phyloP scores from a whole-genome alignment of 2,329 filamentous ascomycete species.

The Polytolypa hystricis region DNA sequence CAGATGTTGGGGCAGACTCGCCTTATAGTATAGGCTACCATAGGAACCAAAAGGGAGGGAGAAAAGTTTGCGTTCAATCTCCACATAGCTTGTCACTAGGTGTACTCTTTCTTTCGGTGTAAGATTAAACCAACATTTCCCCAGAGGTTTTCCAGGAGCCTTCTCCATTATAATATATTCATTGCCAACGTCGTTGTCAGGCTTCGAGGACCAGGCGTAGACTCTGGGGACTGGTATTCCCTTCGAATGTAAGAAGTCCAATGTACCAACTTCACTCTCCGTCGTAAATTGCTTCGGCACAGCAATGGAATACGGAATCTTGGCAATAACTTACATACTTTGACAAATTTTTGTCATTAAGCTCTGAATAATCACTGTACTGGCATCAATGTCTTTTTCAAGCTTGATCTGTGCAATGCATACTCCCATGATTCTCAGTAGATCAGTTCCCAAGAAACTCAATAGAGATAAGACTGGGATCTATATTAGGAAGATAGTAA shows the following conservation, averaged over 20 bases:
- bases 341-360: no score
- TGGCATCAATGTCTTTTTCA: neutral
- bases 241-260: conserved; percentile 21
- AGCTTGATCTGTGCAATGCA: neutral
- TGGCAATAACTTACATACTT: conserved; percentile 15
- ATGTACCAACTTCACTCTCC: conserved; percentile 26
- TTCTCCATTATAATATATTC: conserved; percentile 32
- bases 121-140: conserved; percentile 19
- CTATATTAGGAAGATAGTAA: no score
- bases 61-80: conserved; percentile 12
- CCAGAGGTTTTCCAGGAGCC: conserved; percentile 20
- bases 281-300: conserved; percentile 15
- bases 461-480: neutral
- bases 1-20: conserved; percentile 8
- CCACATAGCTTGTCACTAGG: conserved; percentile 12
- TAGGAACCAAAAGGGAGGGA: conserved; percentile 10
- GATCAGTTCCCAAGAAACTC: no score
- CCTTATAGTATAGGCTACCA: conserved; percentile 15
- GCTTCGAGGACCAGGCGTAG: conserved; percentile 22
- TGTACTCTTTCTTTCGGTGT: conserved; percentile 3
- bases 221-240: conserved; percentile 26
- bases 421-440: neutral
- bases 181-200: conserved; percentile 25
- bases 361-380: no score
- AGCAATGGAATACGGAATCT: conserved; percentile 15